Conservation (phyloP, 169 alveolate species). For the Babesia sp. region DNA sequence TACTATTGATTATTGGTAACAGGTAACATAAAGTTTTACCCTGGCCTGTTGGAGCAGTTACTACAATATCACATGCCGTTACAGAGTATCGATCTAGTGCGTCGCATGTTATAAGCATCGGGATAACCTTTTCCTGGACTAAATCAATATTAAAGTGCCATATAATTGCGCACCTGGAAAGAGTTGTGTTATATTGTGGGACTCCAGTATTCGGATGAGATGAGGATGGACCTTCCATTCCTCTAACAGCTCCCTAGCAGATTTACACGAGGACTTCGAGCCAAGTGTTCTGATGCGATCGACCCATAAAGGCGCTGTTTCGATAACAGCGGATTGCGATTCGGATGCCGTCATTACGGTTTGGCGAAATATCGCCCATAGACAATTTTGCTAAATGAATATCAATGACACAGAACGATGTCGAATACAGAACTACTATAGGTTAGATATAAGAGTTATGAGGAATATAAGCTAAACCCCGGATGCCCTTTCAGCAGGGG, state of each 20-base stretch:
- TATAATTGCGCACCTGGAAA: slow-evolving; percentile 37
- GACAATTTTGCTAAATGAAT: too few species aligned
- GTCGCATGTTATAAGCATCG: slow-evolving; percentile 18
- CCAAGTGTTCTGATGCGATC: slow-evolving; percentile 35
- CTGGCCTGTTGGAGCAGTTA: slow-evolving; percentile 69
- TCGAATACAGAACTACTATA: too few species aligned
- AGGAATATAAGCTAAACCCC: too few species aligned
- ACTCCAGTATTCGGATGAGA: slow-evolving; percentile 18
- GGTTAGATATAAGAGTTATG: too few species aligned
- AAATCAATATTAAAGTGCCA: neutral
- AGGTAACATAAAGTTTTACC: slow-evolving; percentile 65
- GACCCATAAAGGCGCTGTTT: slow-evolving; percentile 41
- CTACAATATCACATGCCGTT: slow-evolving; percentile 40
- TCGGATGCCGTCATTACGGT: neutral
- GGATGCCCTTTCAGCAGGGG: too few species aligned
- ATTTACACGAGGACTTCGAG: neutral
- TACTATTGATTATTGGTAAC: slow-evolving; percentile 52
- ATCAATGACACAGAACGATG: too few species aligned
- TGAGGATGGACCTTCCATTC: slow-evolving; percentile 56
- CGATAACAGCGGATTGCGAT: neutral
- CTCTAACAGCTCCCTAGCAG: slow-evolving; percentile 38
- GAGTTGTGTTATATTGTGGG: slow-evolving; percentile 18
- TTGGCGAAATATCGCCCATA: too few species aligned
- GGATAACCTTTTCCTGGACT: slow-evolving; percentile 64
- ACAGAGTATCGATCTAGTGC: slow-evolving; percentile 42